phyloP scores from a whole-genome alignment of 2,329 filamentous ascomycete species.

The Zymoseptoria tritici region DNA sequence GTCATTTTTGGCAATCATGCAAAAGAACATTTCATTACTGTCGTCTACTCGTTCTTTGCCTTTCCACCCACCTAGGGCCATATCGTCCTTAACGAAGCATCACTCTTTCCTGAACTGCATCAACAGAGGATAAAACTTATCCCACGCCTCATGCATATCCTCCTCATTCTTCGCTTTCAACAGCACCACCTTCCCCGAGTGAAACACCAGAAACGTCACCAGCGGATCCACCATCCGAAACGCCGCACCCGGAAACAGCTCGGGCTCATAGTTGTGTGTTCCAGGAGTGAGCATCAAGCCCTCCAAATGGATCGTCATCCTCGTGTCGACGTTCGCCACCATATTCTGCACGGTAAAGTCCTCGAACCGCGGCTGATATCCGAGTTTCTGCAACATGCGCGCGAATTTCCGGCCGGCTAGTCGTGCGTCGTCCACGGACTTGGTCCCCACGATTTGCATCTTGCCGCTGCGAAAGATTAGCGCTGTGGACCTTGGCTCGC shows the following conservation, averaged over 20 bases:
- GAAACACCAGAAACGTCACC: slow-evolving; percentile 51
- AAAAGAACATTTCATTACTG: background rate
- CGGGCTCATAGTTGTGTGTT: slow-evolving; percentile 67
- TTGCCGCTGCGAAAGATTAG: slow-evolving; percentile 84
- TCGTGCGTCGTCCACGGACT: slow-evolving; percentile 83
- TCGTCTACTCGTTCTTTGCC: background rate
- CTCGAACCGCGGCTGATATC: slow-evolving; percentile 85
- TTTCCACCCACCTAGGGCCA: background rate
- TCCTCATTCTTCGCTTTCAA: slow-evolving; percentile 82
- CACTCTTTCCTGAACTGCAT: slow-evolving; percentile 2
- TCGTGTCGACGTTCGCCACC: slow-evolving; percentile 82
- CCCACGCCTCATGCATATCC: slow-evolving; percentile 50
- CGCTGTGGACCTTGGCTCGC: slow-evolving; percentile 81
- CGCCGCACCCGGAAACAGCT: slow-evolving; percentile 83
- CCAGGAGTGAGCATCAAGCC: slow-evolving; percentile 63
- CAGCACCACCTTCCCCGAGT: slow-evolving; percentile 82
- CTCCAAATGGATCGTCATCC: slow-evolving; percentile 81
- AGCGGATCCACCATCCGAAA: slow-evolving; percentile 92
- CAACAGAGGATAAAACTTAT: slow-evolving; percentile 8
- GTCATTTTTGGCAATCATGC: background rate
- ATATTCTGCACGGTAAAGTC: slow-evolving; percentile 95
- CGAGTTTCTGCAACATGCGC: slow-evolving; percentile 84
- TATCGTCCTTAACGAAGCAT: background rate
- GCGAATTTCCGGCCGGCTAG: slow-evolving; percentile 81
- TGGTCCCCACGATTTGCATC: slow-evolving; percentile 89